A percentile compares a stretch with the other conserved stretches of the same genome.
These are phyloP conservation scores for Trichoderma sp. DNA, from an alignment of 2,329 filamentous ascomycete genomes.

Conservation along the genomic window DNA sequence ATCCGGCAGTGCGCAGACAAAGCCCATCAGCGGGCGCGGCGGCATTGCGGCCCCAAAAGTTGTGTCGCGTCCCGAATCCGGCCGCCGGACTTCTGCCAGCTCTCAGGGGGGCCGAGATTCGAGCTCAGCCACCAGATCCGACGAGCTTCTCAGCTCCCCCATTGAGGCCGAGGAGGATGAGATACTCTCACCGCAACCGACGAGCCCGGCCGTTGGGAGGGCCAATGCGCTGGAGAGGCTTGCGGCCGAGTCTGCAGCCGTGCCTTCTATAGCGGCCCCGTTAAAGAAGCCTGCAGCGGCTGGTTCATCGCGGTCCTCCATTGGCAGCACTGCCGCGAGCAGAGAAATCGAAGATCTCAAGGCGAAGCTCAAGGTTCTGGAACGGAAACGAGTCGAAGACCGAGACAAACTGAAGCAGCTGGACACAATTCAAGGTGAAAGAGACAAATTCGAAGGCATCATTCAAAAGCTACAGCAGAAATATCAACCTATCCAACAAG, in stretches of 20 bases:
- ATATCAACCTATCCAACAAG: conserved; percentile 78
- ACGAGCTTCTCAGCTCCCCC: conserved; percentile 40
- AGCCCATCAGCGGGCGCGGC: conserved; percentile 42
- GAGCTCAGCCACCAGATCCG: conserved; percentile 36
- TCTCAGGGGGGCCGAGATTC: conserved; percentile 44
- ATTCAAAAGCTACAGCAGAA: conserved; percentile 90
- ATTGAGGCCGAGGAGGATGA: conserved; percentile 49
- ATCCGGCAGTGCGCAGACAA: conserved; percentile 32
- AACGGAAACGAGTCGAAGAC: conserved; percentile 83
- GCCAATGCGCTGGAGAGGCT: conserved; percentile 53
- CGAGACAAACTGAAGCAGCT: conserved; percentile 78
- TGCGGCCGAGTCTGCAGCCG: conserved; percentile 37
- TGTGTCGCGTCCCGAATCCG: conserved; percentile 37
- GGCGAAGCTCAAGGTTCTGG: conserved; percentile 79
- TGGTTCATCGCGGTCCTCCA: conserved; percentile 34
- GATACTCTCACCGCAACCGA: conserved; percentile 47
- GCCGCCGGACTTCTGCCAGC: conserved; percentile 46
- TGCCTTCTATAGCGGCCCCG: conserved; percentile 32
- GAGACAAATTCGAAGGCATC: conserved; percentile 75
- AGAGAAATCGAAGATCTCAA: conserved; percentile 84
- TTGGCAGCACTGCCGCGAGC: conserved; percentile 48
- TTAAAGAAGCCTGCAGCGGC: conserved; percentile 30
- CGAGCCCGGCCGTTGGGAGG: conserved; percentile 49
- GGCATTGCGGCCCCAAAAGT: conserved; percentile 37
- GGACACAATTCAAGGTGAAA: conserved; percentile 71